A percentile compares a stretch with the other conserved stretches of the same genome.
phyloP scores from a whole-genome alignment of 345 rosid genomes.

The Pistacia integerrima region DNA sequence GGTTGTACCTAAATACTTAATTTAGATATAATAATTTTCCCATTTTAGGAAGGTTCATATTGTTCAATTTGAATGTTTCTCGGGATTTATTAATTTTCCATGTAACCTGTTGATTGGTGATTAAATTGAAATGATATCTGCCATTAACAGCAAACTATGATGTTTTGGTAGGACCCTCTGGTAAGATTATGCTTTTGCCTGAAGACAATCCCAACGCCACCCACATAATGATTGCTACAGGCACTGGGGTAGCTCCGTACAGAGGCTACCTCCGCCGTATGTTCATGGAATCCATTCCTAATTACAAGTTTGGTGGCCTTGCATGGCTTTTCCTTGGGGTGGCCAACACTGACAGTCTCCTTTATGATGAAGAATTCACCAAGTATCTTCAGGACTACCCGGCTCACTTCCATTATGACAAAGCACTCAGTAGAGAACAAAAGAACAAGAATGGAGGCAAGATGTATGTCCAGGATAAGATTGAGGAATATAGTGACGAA shows the following conservation, averaged over 20 bases:
- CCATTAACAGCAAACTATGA: constrained; percentile 9
- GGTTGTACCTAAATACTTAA: background rate
- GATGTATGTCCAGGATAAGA: constrained; percentile 98
- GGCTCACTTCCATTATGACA: constrained; percentile 78
- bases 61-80: background rate
- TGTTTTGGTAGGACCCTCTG: constrained; percentile 80
- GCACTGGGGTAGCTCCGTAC: constrained; percentile 94
- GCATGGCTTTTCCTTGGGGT: constrained; percentile 99
- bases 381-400: constrained; percentile 79
- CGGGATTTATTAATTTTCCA: background rate
- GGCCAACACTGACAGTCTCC: constrained; percentile 93
- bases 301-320: constrained; percentile 82
- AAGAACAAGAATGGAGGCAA: constrained; percentile 95
- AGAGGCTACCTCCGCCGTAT: constrained; percentile 94
- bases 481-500: constrained; percentile 92
- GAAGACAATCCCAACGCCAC: constrained; percentile 79
- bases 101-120: background rate
- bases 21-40: background rate
- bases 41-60: background rate
- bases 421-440: constrained; percentile 87
- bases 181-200: constrained; percentile 97
- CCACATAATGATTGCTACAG: constrained; percentile 98
- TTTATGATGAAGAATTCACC: constrained; percentile 84
- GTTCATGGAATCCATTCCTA: constrained; percentile 90
- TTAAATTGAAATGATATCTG: background rate